Conservation (phyloP, 352 stramenopile genomes). For the Globisporangium heterothallicum region DNA sequence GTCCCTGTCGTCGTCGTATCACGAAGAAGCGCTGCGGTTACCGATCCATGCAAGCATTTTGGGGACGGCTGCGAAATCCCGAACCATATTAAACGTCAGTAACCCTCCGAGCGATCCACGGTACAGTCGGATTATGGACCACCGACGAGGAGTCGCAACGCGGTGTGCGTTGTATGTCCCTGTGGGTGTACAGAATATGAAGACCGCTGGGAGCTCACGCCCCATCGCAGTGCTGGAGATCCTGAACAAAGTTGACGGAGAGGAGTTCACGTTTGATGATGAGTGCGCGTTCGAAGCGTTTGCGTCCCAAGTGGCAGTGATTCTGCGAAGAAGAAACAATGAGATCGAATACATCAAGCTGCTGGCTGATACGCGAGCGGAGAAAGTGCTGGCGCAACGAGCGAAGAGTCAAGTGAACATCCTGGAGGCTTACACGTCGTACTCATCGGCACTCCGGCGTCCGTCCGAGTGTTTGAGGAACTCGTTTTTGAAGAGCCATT, state of each 20-base stretch:
- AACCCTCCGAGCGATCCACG: constrained; percentile 52
- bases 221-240: constrained; percentile 86
- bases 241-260: constrained; percentile 75
- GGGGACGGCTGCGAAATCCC: constrained; percentile 48
- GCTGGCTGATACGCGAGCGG: constrained; percentile 66
- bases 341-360: constrained; percentile 90
- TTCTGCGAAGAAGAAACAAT: constrained; percentile 72
- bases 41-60: constrained; percentile 55
- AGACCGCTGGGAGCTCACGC: constrained; percentile 28
- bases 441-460: constrained; percentile 41
- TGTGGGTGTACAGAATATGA: constrained; percentile 61
- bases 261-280: constrained; percentile 78
- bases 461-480: constrained; percentile 47
- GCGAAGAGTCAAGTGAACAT: constrained; percentile 74
- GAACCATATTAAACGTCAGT: constrained; percentile 66
- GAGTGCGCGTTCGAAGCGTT: constrained; percentile 85
- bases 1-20: constrained; percentile 74
- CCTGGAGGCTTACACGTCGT: constrained; percentile 72
- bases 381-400: constrained; percentile 65
- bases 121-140: constrained; percentile 53
- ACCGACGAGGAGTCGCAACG: constrained; percentile 53
- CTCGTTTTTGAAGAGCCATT: constrained; percentile 51
- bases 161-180: constrained; percentile 80
- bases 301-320: constrained; percentile 79
- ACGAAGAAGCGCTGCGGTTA: constrained; percentile 60